phyloP scores from a whole-genome alignment of 2,329 filamentous ascomycete species.

The Fusarium paranaense region DNA sequence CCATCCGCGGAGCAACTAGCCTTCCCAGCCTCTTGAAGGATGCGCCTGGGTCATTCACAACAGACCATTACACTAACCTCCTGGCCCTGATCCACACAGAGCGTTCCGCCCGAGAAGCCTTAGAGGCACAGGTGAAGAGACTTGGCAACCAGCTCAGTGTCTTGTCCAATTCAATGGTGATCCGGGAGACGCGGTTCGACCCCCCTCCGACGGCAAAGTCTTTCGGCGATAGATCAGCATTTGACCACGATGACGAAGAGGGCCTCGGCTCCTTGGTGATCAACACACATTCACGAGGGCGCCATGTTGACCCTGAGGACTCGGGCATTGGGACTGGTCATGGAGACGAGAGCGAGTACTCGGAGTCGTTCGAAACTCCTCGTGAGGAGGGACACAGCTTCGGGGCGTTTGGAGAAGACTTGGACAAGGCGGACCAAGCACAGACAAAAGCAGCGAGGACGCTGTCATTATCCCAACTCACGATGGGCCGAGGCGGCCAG shows the following conservation, averaged over 20 bases:
- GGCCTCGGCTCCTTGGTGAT: conserved; percentile 40
- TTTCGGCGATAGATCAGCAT: conserved; percentile 53
- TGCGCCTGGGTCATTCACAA: conserved; percentile 47
- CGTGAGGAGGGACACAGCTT: conserved; percentile 58
- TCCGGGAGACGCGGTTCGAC: conserved; percentile 39
- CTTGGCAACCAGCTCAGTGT: conserved; percentile 63
- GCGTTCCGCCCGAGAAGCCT: conserved; percentile 64
- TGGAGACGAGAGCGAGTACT: conserved; percentile 57
- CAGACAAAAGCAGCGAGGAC: conserved; percentile 70
- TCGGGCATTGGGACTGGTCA: conserved; percentile 51
- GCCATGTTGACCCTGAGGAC: conserved; percentile 48
- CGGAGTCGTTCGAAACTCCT: conserved; percentile 65
- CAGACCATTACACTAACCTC: conserved; percentile 63
- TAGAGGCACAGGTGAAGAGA: conserved; percentile 68
- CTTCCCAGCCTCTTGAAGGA: conserved; percentile 55
- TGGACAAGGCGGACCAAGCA: conserved; percentile 53
- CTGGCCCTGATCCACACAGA: conserved; percentile 67
- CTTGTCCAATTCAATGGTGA: conserved; percentile 53
- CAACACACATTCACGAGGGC: conserved; percentile 27
- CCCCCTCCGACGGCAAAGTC: conserved; percentile 52
- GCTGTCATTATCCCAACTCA: conserved; percentile 72
- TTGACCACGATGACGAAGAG: conserved; percentile 58
- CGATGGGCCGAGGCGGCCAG: conserved; percentile 51
- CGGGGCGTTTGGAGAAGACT: conserved; percentile 57
- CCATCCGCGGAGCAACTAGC: conserved; percentile 60